Conservation (phyloP, 2,329 filamentous ascomycete genomes). For the Neonectria punicea region DNA sequence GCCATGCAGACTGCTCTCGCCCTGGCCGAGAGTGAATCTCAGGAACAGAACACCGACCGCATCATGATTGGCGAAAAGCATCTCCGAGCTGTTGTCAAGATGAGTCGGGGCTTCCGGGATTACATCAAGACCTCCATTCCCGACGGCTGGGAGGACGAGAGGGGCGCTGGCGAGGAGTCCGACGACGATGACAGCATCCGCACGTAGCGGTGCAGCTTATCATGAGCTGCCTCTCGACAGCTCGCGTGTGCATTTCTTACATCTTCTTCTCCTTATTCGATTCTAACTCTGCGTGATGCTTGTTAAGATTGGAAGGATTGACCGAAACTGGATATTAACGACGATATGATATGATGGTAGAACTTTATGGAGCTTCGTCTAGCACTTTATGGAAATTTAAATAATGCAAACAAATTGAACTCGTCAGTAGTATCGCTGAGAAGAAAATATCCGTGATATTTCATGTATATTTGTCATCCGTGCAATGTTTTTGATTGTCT, state of each 20-base stretch:
- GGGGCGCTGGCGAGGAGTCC: slow-evolving; percentile 24
- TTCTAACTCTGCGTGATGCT: background rate
- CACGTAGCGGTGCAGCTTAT: background rate
- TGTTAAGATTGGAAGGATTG: slow-evolving; percentile 2
- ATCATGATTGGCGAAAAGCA: slow-evolving; percentile 47
- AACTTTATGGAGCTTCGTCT: background rate
- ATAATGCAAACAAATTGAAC: background rate
- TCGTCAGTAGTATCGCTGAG: too few species aligned
- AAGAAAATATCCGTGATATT: background rate
- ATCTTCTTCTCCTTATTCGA: background rate
- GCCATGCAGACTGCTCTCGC: slow-evolving; percentile 58
- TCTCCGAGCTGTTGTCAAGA: slow-evolving; percentile 48
- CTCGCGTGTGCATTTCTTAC: background rate
- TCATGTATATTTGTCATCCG: background rate
- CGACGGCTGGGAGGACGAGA: slow-evolving; percentile 36
- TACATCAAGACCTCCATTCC: slow-evolving; percentile 42
- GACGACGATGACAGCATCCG: slow-evolving; percentile 24
- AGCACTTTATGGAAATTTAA: background rate
- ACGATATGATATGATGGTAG: slow-evolving; percentile 1
- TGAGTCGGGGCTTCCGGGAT: slow-evolving; percentile 49
- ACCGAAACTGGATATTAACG: background rate
- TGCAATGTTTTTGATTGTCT: background rate
- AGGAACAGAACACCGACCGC: slow-evolving; percentile 48
- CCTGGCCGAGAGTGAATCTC: slow-evolving; percentile 54
- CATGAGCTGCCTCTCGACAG: too few species aligned